Evolutionary conservation across 495 filamentous ascomycete species (phyloP).

Genomic region (Tuber brumale): DNA sequence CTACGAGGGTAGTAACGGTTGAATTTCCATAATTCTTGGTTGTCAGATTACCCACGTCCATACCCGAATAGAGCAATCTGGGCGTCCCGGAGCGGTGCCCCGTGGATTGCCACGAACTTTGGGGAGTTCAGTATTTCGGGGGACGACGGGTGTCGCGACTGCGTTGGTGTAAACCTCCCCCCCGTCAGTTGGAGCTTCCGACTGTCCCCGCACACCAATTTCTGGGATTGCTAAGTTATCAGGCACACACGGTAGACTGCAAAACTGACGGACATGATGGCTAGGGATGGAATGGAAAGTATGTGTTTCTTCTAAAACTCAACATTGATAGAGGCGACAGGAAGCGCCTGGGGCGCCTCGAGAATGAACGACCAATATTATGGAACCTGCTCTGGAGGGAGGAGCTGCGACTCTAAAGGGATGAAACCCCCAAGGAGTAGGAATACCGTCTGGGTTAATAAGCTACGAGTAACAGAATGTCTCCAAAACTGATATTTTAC

Average conservation of each 20-base stretch:
- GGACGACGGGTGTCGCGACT: not conserved
- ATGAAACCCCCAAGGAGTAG: not conserved
- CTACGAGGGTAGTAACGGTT: not conserved
- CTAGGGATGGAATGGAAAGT: not conserved
- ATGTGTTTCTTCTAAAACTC: not conserved
- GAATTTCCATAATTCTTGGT: not conserved
- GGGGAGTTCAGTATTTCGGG: not conserved
- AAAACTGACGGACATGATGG: not conserved
- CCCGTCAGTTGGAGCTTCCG: not conserved
- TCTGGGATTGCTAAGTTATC: not conserved
- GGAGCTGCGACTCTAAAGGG: not conserved
- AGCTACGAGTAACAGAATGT: not conserved
- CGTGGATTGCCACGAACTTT: not conserved
- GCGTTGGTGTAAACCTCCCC: not conserved
- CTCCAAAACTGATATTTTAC: not conserved
- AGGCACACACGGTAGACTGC: not conserved
- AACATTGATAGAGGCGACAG: not conserved
- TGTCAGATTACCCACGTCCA: too few relatives aligned
- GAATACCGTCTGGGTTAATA: not conserved
- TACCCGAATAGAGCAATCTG: not conserved
- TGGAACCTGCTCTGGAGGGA: not conserved
- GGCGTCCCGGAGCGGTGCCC: too few relatives aligned
- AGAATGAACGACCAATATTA: not conserved
- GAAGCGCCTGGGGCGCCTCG: not conserved
- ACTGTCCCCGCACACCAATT: not conserved